Percentiles rank a stretch among this genome's conserved stretches.
These are phyloP conservation scores for Xerocomus cyaneibrunnescens DNA, from an alignment of 1,284 basidiomycete genomes.

Conservation along the genomic window DNA sequence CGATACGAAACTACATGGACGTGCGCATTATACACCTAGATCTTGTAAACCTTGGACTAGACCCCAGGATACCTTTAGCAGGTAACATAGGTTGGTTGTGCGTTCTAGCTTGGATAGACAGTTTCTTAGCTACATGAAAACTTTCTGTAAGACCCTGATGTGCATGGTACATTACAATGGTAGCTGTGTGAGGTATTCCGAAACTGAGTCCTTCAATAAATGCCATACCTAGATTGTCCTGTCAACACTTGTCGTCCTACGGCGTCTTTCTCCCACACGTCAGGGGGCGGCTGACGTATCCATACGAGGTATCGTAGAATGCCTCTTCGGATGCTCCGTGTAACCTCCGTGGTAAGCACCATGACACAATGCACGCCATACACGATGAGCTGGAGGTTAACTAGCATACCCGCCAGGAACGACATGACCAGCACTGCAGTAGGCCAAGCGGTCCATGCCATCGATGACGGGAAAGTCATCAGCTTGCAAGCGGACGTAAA, in stretches of 20 bases:
- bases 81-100: not conserved
- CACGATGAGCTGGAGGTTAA: conserved; percentile 63
- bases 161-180: conserved; percentile 12
- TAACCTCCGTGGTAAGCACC: conserved; percentile 9
- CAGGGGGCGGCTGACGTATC: conserved; percentile 11
- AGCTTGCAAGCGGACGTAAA: conserved; percentile 53
- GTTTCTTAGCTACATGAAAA: not conserved
- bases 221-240: not conserved
- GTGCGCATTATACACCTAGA: not conserved
- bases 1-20: not conserved
- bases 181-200: not conserved
- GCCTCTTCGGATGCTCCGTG: conserved; percentile 13
- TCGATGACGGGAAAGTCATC: conserved; percentile 55
- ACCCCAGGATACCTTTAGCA: too few relatives aligned
- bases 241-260: not conserved
- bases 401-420: conserved; percentile 52
- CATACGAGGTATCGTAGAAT: conserved; percentile 13
- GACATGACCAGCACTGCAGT: conserved; percentile 56
- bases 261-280: conserved; percentile 13
- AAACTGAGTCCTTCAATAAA: not conserved
- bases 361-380: conserved; percentile 46
- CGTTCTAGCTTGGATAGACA: not conserved
- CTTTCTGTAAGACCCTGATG: not conserved
- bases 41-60: not conserved
- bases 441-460: conserved; percentile 64